Evolutionary conservation across 371 early-diverging fungal species (phyloP), one percentile per base, ranked within the genome.

Genomic region (Parasitella parasitica): DNA sequence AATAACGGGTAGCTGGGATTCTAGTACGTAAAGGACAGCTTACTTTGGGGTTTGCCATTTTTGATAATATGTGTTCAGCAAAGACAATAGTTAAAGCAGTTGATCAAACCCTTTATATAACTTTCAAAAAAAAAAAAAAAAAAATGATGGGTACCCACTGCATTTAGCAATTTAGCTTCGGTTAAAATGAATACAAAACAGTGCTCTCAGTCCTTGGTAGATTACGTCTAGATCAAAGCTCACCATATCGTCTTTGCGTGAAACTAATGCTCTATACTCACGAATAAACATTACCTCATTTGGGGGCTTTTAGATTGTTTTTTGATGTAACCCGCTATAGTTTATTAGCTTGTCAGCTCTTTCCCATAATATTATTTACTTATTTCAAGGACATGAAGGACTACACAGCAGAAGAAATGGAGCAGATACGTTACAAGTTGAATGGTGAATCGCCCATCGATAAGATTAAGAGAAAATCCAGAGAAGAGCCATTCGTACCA

Each of bases 401-500:
- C 37, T 68, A 72, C 39, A 61, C 66, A n/a, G 22, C 63, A 37
- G 73, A 76, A 24, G 80, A 79, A 48, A 56, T 79, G 46, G 71
- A 76, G 15, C 58, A 61, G 54, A 79, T 79, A 77, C 60, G 71
- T 48, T 59, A 70, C 11, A 50, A 69, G 35, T 66, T 76, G 66
- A 64, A 79, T 13, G 73, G 77, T 15, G 77, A 79, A 43, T 70
- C 75, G 16, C 63, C 73, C 5, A 62, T 66, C 58, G 71, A 79
- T 51, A 65, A 69, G 6, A 76, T 79, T 56, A 79, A 75, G 35
- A 63, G 81, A 55, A 81, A 81, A 53, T 68, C 66, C 12, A 72
- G 46, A 58, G 78, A 81, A 63, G 81, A 81, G 28, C 81, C 81
- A 2, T 70, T 81, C 36, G 81, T 81, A 9, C 78, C 81, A 46